Evolutionary conservation across 257 asterid species (phyloP), one percentile per base, ranked within the genome.

Genomic region (Thymus quinquecostatus): DNA sequence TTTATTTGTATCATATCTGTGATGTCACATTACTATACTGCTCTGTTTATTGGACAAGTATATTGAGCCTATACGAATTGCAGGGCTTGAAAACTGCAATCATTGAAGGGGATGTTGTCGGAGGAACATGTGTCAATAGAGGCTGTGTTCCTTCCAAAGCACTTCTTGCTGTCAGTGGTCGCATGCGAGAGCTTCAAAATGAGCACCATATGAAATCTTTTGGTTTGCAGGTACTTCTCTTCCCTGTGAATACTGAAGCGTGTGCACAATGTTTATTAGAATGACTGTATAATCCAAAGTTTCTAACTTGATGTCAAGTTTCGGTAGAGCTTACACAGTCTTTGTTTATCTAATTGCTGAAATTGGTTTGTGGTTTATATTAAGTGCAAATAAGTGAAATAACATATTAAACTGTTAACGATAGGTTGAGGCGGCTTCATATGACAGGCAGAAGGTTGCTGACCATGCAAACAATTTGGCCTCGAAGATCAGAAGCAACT

Each of bases 141-240:
- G 96, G 96, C 33, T 88, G 96, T 54, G 96, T 89, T 68, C 96
- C 98, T 77, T 92, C 98, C 61, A 90, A 90, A 78, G 97, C 97
- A 59, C 97, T 90, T 75, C 87, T 90, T 64, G 95, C 97, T 48
- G 97, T 85, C 63, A 90, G 97, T 83, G 97, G 97, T 43, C 90
- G 96, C 66, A 92, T 89, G 98, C 82, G 96, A 60, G 98, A 89
- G 76, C 96, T 92, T 81, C 96, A 88, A 64, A 86, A 88, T 68
- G 96, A 89, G 68, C 96, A 83, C 29, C 98, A 88, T 72, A 77
- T 92, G 92, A 89, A 89, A 80, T 82, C 96, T 47, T 90, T 92
- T 55, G 96, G 98, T 70, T 82, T 92, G 79, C 98, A 86, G 96
- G 98, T 92, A 80, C 58, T 61, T 63, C 68, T 75, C 13, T 14